These are phyloP conservation scores for Emmonsia crescens DNA, from an alignment of 2,329 filamentous ascomycete species.

Conservation along the genomic window DNA sequence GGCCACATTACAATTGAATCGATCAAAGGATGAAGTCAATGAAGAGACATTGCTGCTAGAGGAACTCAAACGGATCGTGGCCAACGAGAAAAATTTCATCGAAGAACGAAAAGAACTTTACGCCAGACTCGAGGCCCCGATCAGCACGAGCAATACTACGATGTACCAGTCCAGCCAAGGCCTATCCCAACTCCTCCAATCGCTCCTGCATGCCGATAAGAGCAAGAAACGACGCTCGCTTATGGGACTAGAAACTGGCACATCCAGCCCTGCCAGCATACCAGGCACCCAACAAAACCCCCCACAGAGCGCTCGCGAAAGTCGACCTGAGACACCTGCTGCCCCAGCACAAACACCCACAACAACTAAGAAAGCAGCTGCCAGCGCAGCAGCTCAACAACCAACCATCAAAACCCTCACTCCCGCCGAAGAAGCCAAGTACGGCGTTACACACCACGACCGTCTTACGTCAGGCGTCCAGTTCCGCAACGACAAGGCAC, in stretches of 20 bases:
- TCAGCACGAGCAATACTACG: conserved; percentile 55
- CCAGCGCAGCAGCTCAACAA: conserved; percentile 33
- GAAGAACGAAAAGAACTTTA: conserved; percentile 82
- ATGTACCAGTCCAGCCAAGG: conserved; percentile 73
- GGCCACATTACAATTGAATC: conserved; percentile 64
- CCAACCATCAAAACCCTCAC: conserved; percentile 59
- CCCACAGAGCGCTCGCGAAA: conserved; percentile 27
- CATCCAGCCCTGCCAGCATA: conserved; percentile 41
- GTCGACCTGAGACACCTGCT: conserved; percentile 24
- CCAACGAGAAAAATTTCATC: conserved; percentile 74
- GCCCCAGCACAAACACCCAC: conserved; percentile 29
- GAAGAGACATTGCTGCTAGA: conserved; percentile 84
- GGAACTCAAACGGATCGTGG: conserved; percentile 84
- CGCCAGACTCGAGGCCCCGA: conserved; percentile 73
- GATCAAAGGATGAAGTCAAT: conserved; percentile 75
- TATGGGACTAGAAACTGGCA: conserved; percentile 47
- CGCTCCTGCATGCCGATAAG: conserved; percentile 72
- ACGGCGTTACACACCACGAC: conserved; percentile 77
- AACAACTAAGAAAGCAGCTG: conserved; percentile 25
- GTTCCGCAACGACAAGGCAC: conserved; percentile 60
- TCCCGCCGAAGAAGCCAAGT: conserved; percentile 63
- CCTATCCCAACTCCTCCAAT: conserved; percentile 68
- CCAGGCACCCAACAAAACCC: conserved; percentile 29
- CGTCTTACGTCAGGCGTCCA: conserved; percentile 75
- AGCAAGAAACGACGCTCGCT: conserved; percentile 75